A percentile compares a stretch with the other conserved stretches of the same genome.
phyloP scores from a whole-genome alignment of 2,329 filamentous ascomycete genomes.

The Macrophomina phaseolina region DNA sequence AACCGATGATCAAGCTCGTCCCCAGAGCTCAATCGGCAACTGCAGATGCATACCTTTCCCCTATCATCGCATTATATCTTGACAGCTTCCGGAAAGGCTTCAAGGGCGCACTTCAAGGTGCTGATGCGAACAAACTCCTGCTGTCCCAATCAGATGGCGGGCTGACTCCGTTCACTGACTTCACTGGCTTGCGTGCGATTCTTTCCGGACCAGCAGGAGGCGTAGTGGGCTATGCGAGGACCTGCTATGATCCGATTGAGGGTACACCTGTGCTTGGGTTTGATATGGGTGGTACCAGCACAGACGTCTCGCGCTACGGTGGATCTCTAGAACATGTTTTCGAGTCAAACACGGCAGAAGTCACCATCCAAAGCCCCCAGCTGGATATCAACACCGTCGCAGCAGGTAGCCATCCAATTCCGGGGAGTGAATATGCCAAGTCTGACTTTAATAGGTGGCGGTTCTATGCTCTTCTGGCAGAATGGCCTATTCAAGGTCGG shows the following conservation, averaged over 20 bases:
- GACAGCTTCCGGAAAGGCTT: constrained; percentile 38
- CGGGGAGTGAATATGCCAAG: not conserved
- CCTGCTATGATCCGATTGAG: constrained; percentile 83
- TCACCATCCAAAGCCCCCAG: constrained; percentile 90
- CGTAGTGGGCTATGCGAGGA: constrained; percentile 92
- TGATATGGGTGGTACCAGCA: constrained; percentile 89
- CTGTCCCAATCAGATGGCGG: constrained; percentile 92
- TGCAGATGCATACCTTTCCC: constrained; percentile 39
- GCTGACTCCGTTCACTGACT: constrained; percentile 44
- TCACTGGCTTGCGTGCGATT: constrained; percentile 84
- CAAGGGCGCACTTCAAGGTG: constrained; percentile 35
- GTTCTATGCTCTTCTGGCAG: constrained; percentile 82
- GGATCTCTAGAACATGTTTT: constrained; percentile 93
- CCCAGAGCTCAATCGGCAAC: constrained; percentile 36
- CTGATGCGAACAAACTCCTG: constrained; percentile 79
- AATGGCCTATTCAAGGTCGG: constrained; percentile 92
- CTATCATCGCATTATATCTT: constrained; percentile 34
- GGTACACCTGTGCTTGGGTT: constrained; percentile 90
- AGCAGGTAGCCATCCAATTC: not conserved
- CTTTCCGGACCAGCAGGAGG: constrained; percentile 90
- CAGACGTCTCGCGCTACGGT: constrained; percentile 84
- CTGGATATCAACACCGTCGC: constrained; percentile 84
- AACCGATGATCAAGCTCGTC: constrained; percentile 37
- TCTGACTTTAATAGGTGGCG: constrained; percentile 68
- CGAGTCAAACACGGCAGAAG: constrained; percentile 89